Evolutionary conservation across 768 basidiomycete species (phyloP).

Genomic region (Gelatoporia subvermispora): DNA sequence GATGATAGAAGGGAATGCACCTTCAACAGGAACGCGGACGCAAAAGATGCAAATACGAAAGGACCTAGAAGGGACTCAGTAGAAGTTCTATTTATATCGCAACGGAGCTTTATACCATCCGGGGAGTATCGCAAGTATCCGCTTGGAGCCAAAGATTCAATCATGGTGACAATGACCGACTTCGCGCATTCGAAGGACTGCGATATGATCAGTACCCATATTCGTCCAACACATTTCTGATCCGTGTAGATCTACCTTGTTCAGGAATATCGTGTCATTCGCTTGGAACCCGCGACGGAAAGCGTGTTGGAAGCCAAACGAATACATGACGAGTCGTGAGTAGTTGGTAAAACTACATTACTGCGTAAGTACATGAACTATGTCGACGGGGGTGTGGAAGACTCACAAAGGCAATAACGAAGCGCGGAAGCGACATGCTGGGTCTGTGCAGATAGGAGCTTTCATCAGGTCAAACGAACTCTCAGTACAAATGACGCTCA

Average conservation of each 20-base stretch:
- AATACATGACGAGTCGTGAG: slow-evolving; percentile 80
- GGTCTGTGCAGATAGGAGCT: slow-evolving; percentile 36
- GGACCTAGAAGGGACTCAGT: slow-evolving; percentile 40
- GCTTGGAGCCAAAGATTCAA: slow-evolving; percentile 59
- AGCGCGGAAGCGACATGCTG: slow-evolving; percentile 55
- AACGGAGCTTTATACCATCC: slow-evolving; percentile 46
- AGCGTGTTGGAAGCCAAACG: slow-evolving; percentile 82
- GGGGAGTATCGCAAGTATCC: slow-evolving; percentile 78
- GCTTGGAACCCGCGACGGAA: slow-evolving; percentile 63
- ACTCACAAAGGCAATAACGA: slow-evolving; percentile 70
- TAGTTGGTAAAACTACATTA: slow-evolving; percentile 61
- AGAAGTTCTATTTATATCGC: background rate
- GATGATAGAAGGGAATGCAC: slow-evolving; percentile 28
- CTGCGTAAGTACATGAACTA: background rate
- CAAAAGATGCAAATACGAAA: slow-evolving; percentile 77
- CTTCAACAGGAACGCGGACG: slow-evolving; percentile 80
- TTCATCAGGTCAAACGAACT: background rate
- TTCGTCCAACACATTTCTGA: background rate
- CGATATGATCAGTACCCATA: background rate
- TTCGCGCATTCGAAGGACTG: slow-evolving; percentile 73
- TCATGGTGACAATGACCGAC: slow-evolving; percentile 58
- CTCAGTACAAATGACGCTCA: slow-evolving; percentile 18
- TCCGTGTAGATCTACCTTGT: slow-evolving; percentile 41
- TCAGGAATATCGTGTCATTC: slow-evolving; percentile 62
- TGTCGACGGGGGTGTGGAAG: background rate